Percentiles rank a stretch among this genome's conserved stretches.
Conservation (phyloP, 2,329 filamentous ascomycete species). For the Alternaria hordeiaustralica region DNA sequence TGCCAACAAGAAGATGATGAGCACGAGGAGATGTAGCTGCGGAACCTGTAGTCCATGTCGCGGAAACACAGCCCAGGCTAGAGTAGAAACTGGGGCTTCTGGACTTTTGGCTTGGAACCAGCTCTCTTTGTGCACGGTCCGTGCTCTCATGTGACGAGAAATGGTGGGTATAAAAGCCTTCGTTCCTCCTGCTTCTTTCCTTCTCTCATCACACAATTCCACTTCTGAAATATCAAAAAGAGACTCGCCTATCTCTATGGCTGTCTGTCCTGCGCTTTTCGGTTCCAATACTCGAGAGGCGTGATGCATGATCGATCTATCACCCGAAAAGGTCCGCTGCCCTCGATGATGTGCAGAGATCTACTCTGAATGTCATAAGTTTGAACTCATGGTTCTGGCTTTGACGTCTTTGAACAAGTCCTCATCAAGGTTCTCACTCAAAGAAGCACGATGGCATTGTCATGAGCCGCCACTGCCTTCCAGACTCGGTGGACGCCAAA, state of each 20-base stretch:
- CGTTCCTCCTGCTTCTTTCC: not conserved
- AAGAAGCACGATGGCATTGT: fast-evolving
- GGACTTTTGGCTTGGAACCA: not conserved
- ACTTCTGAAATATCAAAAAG: not conserved
- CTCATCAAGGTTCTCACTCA: not conserved
- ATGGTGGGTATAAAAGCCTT: not conserved
- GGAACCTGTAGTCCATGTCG: not conserved
- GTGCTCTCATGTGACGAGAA: not conserved
- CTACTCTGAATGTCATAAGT: not conserved
- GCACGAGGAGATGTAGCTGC: not conserved
- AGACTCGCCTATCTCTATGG: too few relatives aligned
- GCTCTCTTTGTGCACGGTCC: not conserved
- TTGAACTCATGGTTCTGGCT: not conserved
- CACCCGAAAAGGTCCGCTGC: not conserved
- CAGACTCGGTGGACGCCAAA: not conserved
- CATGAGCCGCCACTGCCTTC: not conserved
- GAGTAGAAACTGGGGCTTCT: not conserved
- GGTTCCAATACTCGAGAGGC: not conserved
- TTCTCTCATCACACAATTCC: not conserved
- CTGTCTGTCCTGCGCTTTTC: not conserved
- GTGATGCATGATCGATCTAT: not conserved
- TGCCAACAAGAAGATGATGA: not conserved
- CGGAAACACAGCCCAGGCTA: not conserved
- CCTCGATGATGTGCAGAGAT: not conserved
- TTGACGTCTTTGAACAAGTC: not conserved